Base-by-base conservation (phyloP, 257 asterid species). In the Gentiana macrophylla region DNA sequence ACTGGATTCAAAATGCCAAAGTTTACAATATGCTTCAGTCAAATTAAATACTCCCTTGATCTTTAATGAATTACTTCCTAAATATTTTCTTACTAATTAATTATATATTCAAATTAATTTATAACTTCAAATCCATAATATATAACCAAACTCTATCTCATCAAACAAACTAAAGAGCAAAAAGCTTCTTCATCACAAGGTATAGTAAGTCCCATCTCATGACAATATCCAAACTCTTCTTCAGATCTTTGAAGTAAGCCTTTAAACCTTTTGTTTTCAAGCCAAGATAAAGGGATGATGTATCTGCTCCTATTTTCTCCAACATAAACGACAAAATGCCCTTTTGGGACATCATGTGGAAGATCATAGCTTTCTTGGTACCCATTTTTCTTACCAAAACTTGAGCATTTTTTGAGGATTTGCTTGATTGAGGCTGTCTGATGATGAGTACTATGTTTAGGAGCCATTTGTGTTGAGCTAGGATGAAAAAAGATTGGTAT, bases 241-340 rank as follows among this genome's bases (percentile, higher is more conserved):
- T 82, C 94, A 0, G 94, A 87, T 52, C 69, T 53, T 49, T 68
- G 91, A 12, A 82, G 74, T 67, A 85, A 63, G 37, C 44, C 66
- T 34, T 77, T 91, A 12, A 85, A 85, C 55, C 70, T 70, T 1
- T 86, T 79, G 24, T 72, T 59, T 3, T 65, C 69, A 32, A 85
- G 56, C 57, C 75, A 75, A 0, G 84, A 59, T 12, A 85, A 69
- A 3, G 94, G 83, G 5, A 85, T 68, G 15, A 85, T 75, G 32
- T 79, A 78, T 55, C 94, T 58, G 45, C 72, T 74, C 55, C 88
- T 70, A 3, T 63, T 74, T 24, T 72, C 73, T 2, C 94, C 94
- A 34, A 85, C 91, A 15, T 85, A 84, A 1, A 84, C 94, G 2
- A 65, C 81, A 50, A 84, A 84, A 66, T 84, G 94, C 12, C 94